Evolutionary conservation across 2,329 filamentous ascomycete genomes (phyloP), one percentile per base, ranked within the genome.

Genomic region (Berkeleyomyces rouxiae): DNA sequence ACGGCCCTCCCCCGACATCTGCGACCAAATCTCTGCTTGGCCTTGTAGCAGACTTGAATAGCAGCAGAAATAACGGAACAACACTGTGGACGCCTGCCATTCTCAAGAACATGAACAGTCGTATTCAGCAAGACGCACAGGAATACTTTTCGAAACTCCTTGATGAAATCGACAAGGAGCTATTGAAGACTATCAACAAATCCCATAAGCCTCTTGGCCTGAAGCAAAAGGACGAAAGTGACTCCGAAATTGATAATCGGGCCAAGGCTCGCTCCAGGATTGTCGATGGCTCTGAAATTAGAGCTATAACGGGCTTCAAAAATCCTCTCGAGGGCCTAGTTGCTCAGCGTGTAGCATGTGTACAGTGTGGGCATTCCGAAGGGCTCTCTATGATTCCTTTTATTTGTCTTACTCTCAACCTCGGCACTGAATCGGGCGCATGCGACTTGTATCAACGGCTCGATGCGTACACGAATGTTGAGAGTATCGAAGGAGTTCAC

Each of bases 111-210:
- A 95, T 97, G 86, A 92, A 86, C 72, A 96, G 88, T 39, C 95
- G 88, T 82, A 88, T 95, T 68, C 93, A 97, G 71, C 93, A 99
- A 73, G 93, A 99, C 74, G 93, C 93, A 4, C 93, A 97, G 71
- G 93, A 99, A 72, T 99, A 97, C 72, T 96, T 88, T 69, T 92
- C 90, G 13, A 95, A 92, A 69, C 79, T 99, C 11, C 73, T 96
- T 58, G 90, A 92, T 67, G 85, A 91, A 68, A 77, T 96, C 37
- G 89, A 96, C 69, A 86, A 86, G 69, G 89, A 95, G 70, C 77
- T 89, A 47, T 75, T 77, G 23, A 80, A 78, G 67, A 78, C 78
- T 55, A 69, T 72, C 16, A 39, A 23, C 42, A 40, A 39, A 31
- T 31, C 63, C 31, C 43, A 59, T 36, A 58, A 49, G 23, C 63